Conservation (phyloP, 495 filamentous ascomycete species). For the Thermothielavioides terrestris region DNA sequence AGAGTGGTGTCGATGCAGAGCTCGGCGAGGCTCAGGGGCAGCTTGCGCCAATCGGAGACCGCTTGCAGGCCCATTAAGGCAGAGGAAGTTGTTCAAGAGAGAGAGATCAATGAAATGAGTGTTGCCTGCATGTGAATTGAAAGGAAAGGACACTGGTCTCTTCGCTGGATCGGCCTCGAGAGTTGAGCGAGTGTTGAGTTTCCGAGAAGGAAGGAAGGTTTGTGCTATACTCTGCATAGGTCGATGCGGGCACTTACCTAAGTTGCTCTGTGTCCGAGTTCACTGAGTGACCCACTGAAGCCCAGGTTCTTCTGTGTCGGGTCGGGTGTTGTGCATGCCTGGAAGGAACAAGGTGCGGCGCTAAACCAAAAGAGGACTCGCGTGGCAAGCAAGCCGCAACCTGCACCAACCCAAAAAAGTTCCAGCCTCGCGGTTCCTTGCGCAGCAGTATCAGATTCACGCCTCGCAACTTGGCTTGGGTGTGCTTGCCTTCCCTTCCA, state of each 20-base stretch:
- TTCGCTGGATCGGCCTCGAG: too few relatives aligned
- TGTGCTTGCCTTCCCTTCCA: too few relatives aligned
- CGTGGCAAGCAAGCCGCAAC: slow-evolving; percentile 4
- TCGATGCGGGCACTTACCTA: too few relatives aligned
- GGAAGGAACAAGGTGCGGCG: background rate
- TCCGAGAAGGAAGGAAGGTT: too few relatives aligned
- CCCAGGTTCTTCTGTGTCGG: too few relatives aligned
- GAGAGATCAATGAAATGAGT: background rate
- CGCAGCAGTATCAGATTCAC: slow-evolving; percentile 1
- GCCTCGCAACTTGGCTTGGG: background rate
- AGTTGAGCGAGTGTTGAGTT: too few relatives aligned
- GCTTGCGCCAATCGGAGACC: slow-evolving; percentile 67
- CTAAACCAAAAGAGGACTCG: slow-evolving; percentile 16
- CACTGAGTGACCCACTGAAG: too few relatives aligned
- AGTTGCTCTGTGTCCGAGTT: too few relatives aligned
- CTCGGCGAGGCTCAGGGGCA: slow-evolving; percentile 71
- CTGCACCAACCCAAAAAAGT: slow-evolving; percentile 24
- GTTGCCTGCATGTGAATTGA: too few relatives aligned
- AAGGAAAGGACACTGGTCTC: too few relatives aligned
- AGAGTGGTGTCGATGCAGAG: slow-evolving; percentile 87
- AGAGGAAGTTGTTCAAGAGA: background rate
- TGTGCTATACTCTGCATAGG: too few relatives aligned
- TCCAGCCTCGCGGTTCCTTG: slow-evolving; percentile 32
- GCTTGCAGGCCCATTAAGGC: slow-evolving; percentile 18
- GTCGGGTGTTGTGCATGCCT: too few relatives aligned